Evolutionary conservation across 495 filamentous ascomycete genomes (phyloP).

Genomic region (Penicillium waksmanii): DNA sequence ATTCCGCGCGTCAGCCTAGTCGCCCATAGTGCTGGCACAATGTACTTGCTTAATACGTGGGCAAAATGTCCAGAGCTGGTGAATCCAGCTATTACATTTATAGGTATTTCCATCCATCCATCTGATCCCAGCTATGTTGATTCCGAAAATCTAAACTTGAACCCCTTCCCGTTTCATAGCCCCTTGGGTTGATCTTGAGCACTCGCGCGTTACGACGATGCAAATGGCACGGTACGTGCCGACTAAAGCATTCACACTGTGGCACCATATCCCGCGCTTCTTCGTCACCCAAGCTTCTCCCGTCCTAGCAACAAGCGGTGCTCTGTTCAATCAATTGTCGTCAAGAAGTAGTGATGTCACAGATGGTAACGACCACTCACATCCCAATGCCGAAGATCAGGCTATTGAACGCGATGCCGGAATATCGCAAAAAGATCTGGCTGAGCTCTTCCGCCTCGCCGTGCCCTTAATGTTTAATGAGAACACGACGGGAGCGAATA

Average conservation of each 20-base stretch:
- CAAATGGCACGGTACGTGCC: constrained; percentile 34
- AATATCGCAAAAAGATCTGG: constrained; percentile 17
- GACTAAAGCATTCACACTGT: constrained; percentile 32
- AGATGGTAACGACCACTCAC: background rate
- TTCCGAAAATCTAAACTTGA: background rate
- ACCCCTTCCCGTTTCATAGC: constrained; percentile 23
- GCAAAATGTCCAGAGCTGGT: constrained; percentile 41
- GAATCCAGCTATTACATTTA: constrained; percentile 37
- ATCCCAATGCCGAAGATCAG: constrained; percentile 18
- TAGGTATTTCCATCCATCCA: constrained; percentile 27
- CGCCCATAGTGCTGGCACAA: constrained; percentile 50
- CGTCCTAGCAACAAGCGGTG: constrained; percentile 25
- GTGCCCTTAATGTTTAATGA: constrained; percentile 30
- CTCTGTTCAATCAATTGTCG: constrained; percentile 18
- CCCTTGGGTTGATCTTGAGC: constrained; percentile 51
- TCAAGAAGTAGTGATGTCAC: background rate
- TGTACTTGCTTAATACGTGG: constrained; percentile 51
- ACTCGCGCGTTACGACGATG: constrained; percentile 36
- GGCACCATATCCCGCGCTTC: constrained; percentile 40
- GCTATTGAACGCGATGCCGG: constrained; percentile 29
- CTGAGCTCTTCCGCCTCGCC: constrained; percentile 24
- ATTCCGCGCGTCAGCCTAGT: constrained; percentile 46
- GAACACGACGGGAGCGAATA: constrained; percentile 36
- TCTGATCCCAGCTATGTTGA: background rate
- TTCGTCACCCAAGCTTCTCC: constrained; percentile 32